Percentiles rank a stretch among this genome's conserved stretches.
Evolutionary conservation across 2,329 filamentous ascomycete genomes (phyloP).

Genomic region (Penicillium carneum): DNA sequence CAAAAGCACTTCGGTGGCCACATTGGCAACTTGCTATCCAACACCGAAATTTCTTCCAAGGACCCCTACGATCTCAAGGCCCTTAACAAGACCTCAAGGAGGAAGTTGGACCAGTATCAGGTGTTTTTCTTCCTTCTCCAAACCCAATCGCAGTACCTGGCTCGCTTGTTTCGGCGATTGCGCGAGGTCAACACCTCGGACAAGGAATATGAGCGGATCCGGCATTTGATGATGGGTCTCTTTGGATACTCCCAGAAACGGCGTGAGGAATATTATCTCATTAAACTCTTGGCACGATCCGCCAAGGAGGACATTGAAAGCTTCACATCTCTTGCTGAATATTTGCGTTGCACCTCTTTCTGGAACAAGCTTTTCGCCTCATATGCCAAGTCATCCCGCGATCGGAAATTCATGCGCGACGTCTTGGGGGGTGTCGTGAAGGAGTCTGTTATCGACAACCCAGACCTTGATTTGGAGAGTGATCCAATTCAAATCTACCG

Average conservation of each 20-base stretch:
- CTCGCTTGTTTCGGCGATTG: slow-evolving; percentile 82
- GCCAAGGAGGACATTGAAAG: slow-evolving; percentile 84
- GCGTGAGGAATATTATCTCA: slow-evolving; percentile 92
- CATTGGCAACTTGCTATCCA: slow-evolving; percentile 82
- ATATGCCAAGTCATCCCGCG: slow-evolving; percentile 88
- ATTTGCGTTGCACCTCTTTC: slow-evolving; percentile 87
- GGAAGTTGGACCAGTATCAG: slow-evolving; percentile 95
- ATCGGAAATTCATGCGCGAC: slow-evolving; percentile 89
- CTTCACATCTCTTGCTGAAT: slow-evolving; percentile 78
- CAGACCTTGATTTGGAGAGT: slow-evolving; percentile 89
- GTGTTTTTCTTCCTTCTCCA: slow-evolving; percentile 97
- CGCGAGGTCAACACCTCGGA: slow-evolving; percentile 85
- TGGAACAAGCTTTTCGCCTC: slow-evolving; percentile 86
- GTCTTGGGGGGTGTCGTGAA: slow-evolving; percentile 83
- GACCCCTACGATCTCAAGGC: slow-evolving; percentile 97
- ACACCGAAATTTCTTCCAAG: slow-evolving; percentile 83
- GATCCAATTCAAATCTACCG: slow-evolving; percentile 97
- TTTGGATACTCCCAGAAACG: slow-evolving; percentile 98
- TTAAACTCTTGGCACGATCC: slow-evolving; percentile 84
- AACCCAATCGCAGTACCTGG: slow-evolving; percentile 93
- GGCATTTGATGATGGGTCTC: slow-evolving; percentile 92
- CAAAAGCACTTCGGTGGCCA: slow-evolving; percentile 95
- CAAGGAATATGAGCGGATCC: slow-evolving; percentile 89
- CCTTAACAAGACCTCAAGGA: slow-evolving; percentile 92
- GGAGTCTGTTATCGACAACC: slow-evolving; percentile 91